Evolutionary conservation across 2,329 filamentous ascomycete genomes (phyloP).

Genomic region (Capronia epimyces): DNA sequence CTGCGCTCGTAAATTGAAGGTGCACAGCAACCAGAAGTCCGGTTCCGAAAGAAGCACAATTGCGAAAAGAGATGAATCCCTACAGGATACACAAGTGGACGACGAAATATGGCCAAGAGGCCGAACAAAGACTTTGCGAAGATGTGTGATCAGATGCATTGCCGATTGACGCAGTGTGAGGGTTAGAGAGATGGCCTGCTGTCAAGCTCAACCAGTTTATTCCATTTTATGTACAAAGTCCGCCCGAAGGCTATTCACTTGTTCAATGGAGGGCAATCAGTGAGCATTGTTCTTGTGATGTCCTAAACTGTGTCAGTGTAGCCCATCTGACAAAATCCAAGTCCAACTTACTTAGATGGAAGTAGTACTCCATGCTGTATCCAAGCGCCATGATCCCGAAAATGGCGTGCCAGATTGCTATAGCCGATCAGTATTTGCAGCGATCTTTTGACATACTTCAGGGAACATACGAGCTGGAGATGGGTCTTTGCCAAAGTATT

Average conservation of each 20-base stretch:
- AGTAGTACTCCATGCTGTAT: conserved; percentile 99
- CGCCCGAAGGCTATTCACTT: not conserved
- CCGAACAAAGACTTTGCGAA: too few species aligned
- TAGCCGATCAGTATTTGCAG: conserved; percentile 22
- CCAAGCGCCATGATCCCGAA: conserved; percentile 71
- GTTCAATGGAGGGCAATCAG: conserved; percentile 49
- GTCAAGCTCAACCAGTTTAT: conserved; percentile 8
- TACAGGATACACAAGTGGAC: too few species aligned
- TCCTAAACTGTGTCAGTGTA: conserved; percentile 50
- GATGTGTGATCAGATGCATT: not conserved
- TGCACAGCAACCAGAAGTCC: too few species aligned
- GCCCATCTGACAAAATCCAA: not conserved
- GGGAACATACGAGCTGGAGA: conserved; percentile 73
- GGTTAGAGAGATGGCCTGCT: not conserved
- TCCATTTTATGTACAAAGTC: conserved; percentile 14
- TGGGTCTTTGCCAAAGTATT: conserved; percentile 92
- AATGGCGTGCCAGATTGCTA: conserved; percentile 85
- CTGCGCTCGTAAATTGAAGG: too few species aligned
- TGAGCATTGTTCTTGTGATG: conserved; percentile 99
- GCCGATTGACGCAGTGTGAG: not conserved
- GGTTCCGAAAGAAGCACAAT: too few species aligned
- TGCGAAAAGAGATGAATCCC: too few species aligned
- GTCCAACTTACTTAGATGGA: conserved; percentile 82
- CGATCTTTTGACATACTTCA: conserved; percentile 3
- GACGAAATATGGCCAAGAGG: too few species aligned